Evolutionary conservation across 1,284 basidiomycete genomes (phyloP), one percentile per base, ranked within the genome.

Genomic region (Dichomitus squalens): DNA sequence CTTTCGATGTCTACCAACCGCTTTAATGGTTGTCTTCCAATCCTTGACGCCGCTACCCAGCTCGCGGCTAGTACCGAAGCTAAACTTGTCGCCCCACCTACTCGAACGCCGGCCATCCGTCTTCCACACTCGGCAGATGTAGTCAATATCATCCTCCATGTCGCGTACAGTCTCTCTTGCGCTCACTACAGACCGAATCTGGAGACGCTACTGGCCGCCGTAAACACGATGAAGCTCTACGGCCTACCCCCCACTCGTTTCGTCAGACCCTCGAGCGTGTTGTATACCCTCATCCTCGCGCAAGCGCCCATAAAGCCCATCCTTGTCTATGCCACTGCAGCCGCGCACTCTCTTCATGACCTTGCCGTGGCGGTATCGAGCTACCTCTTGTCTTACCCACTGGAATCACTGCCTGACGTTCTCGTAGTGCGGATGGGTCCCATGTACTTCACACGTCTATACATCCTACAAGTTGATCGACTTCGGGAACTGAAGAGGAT

Each of bases 381-480:
- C 38, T 70, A 74, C 62, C 68, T 75, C 25, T 69, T 76, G 33
- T 65, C 68, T 18, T 68, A 70, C 60, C 62, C 67, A 21, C 68
- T 76, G 3, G 47, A 67, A 4, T 53, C 64, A 27, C 64, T 76
- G 23, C 68, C 70, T 2, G 74, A 75, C 59, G 71, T 68, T 18
- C 53, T 64, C 14, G 72, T 70, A 7, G 40, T 49, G 9, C 63
- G 62, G 11, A 75, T 77, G 64, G 74, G 74, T 9, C 64, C 75
- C 8, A 14, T 68, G 36, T 72, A 72, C 60, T 65, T 78, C 39
- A 76, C 74, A 57, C 66, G 71, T 33, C 66, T 77, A 11, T 73
- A 76, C 66, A 75, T 76, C 68, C 65, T 76, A 7, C 75, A 76
- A 54, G 67, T 75, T 18, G 74, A 74, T 7, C 70, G 76, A 11